These are phyloP conservation scores for Gloeopeniophorella convolvens DNA, from an alignment of 768 basidiomycete species.

Conservation along the genomic window DNA sequence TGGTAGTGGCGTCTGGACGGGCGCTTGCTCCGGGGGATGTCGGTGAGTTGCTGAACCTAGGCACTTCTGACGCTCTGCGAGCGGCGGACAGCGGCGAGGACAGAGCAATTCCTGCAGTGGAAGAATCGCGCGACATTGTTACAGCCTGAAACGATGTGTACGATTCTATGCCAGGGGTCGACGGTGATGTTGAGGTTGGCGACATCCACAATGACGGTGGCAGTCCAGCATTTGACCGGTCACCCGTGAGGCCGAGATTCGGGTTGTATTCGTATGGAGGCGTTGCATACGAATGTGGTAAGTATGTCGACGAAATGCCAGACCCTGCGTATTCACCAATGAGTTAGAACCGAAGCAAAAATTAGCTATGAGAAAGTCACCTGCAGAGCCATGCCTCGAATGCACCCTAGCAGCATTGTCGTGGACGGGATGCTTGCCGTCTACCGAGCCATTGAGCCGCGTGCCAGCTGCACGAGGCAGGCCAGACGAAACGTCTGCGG, in stretches of 20 bases:
- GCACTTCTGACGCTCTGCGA: constrained; percentile 23
- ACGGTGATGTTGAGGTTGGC: constrained; percentile 44
- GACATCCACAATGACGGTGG: constrained; percentile 87
- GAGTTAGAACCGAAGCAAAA: not conserved
- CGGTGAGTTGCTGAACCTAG: constrained; percentile 9
- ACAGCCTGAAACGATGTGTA: constrained; percentile 21
- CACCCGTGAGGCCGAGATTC: constrained; percentile 30
- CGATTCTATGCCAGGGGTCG: constrained; percentile 33
- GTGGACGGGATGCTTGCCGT: not conserved
- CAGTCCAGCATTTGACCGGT: constrained; percentile 48
- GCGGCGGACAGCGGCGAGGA: constrained; percentile 26
- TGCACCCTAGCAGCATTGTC: not conserved
- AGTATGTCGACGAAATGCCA: constrained; percentile 6
- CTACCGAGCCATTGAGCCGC: not conserved
- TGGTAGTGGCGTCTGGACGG: constrained; percentile 23
- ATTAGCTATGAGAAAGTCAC: not conserved
- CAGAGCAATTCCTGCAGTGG: constrained; percentile 17
- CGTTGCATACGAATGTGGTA: constrained; percentile 18
- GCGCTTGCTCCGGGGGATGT: not conserved
- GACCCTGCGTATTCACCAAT: constrained; percentile 9
- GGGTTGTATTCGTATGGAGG: constrained; percentile 25
- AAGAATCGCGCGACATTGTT: constrained; percentile 14
- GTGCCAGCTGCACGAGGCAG: not conserved
- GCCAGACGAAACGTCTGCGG: not conserved
- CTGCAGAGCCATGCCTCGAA: constrained; percentile 15